Evolutionary conservation across 2,329 filamentous ascomycete species (phyloP).

Genomic region (Phialocephala subalpina): DNA sequence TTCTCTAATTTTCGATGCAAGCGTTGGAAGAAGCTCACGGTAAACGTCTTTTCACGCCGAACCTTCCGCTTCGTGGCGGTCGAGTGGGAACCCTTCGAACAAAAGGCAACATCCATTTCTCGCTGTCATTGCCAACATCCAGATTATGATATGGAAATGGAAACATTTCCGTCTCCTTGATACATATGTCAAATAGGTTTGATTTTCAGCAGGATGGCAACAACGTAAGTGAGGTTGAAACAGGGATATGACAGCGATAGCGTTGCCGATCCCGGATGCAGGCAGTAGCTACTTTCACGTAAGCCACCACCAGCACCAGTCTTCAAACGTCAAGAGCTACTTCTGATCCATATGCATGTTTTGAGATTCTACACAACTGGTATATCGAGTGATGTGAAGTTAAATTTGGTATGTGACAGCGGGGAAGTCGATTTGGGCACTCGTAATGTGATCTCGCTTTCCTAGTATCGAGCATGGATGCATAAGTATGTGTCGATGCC

Average conservation of each 20-base stretch:
- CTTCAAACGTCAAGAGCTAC: neutral
- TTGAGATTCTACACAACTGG: neutral
- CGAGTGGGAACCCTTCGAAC: neutral
- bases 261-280: conserved; percentile 1
- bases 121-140: neutral
- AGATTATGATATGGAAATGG: neutral
- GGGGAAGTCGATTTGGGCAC: neutral
- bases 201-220: neutral
- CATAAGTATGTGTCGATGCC: neutral
- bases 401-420: neutral
- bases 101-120: neutral
- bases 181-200: neutral
- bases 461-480: neutral
- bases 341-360: neutral
- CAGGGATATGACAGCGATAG: conserved; percentile 5
- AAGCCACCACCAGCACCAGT: too few relatives aligned
- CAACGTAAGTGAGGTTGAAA: neutral
- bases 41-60: neutral
- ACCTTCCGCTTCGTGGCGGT: neutral
- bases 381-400: too few relatives aligned
- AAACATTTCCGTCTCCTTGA: neutral
- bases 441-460: neutral
- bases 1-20: too few relatives aligned
- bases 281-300: neutral
- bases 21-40: neutral